phyloP scores from a whole-genome alignment of 768 basidiomycete species.

The Cubamyces lactineus region DNA sequence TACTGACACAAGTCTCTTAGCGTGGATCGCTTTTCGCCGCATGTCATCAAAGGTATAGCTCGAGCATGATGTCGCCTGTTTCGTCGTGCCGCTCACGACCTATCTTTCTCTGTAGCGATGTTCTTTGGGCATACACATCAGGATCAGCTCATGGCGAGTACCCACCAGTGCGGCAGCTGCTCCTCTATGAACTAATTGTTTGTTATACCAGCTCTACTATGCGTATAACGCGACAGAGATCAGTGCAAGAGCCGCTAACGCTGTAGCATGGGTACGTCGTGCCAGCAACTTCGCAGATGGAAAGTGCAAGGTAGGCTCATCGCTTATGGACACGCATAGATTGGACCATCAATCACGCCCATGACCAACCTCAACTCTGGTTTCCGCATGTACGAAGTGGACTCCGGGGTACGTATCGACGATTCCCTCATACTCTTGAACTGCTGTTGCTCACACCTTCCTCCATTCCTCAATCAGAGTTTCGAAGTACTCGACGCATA shows the following conservation, averaged over 20 bases:
- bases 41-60: conserved; percentile 77
- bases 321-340: conserved; percentile 39
- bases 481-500: conserved; percentile 79
- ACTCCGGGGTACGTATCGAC: conserved; percentile 55
- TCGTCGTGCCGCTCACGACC: too few species aligned
- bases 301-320: too few species aligned
- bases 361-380: conserved; percentile 74
- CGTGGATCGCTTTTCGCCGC: conserved; percentile 75
- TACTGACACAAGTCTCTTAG: conserved; percentile 36
- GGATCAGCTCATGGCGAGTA: conserved; percentile 61
- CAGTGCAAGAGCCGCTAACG: conserved; percentile 56
- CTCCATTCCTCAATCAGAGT: conserved; percentile 46
- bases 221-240: conserved; percentile 68
- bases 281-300: too few species aligned
- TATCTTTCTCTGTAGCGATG: conserved; percentile 48
- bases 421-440: too few species aligned
- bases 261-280: conserved; percentile 50
- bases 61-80: too few species aligned
- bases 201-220: conserved; percentile 59
- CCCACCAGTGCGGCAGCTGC: too few species aligned
- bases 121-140: conserved; percentile 82
- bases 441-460: background rate
- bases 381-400: conserved; percentile 76
- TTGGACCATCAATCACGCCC: conserved; percentile 73
- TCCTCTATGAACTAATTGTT: too few species aligned